Conservation (phyloP, 768 basidiomycete species). For the Boletus tylopilopsis region DNA sequence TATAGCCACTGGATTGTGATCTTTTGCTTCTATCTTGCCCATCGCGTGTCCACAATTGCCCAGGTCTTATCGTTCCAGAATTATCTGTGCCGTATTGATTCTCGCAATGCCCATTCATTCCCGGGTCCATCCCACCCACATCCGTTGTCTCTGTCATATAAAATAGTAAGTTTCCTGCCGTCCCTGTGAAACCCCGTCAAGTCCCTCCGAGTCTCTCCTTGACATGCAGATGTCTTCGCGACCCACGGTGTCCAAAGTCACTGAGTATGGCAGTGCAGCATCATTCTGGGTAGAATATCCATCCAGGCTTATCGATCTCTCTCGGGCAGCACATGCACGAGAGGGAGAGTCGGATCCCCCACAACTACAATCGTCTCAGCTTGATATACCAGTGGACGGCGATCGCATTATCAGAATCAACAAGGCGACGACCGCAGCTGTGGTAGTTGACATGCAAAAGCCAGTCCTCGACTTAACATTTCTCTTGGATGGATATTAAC, state of each 20-base stretch:
- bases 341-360: conserved; percentile 28
- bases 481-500: background rate
- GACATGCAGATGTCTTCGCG: conserved; percentile 38
- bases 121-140: background rate
- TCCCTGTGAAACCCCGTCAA: background rate
- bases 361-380: conserved; percentile 35
- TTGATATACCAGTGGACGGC: conserved; percentile 54
- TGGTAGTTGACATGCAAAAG: conserved; percentile 79
- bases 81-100: background rate
- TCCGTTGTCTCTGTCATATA: conserved; percentile 1
- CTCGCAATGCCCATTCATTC: background rate
- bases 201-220: background rate
- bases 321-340: conserved; percentile 42
- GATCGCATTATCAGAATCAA: conserved; percentile 49
- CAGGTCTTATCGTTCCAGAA: conserved; percentile 12
- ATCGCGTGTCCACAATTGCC: conserved; percentile 8
- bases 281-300: conserved; percentile 72
- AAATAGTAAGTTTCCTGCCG: conserved; percentile 4
- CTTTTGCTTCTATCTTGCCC: background rate
- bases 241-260: conserved; percentile 41
- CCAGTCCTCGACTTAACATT: conserved; percentile 26
- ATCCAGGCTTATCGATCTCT: conserved; percentile 57
- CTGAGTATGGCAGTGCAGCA: conserved; percentile 51
- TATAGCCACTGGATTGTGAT: conserved; percentile 2
- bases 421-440: conserved; percentile 47